phyloP scores from a whole-genome alignment of 2,329 filamentous ascomycete species.

The Phoma sp. region DNA sequence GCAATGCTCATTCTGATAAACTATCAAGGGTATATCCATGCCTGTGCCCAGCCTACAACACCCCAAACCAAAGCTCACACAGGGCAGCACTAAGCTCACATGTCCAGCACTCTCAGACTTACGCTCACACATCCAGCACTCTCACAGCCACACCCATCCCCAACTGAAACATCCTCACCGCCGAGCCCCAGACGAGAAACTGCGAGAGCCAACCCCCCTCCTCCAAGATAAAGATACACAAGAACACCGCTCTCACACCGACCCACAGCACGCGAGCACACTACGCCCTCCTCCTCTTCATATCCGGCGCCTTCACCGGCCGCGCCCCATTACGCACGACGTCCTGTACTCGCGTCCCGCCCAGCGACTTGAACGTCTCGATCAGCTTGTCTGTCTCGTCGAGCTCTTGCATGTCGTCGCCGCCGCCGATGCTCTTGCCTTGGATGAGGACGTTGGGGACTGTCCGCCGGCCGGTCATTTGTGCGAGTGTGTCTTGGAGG shows the following conservation, averaged over 20 bases:
- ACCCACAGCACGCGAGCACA: neutral
- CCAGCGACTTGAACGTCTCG: slow-evolving; percentile 75
- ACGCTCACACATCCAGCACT: no score
- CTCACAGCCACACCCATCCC: neutral
- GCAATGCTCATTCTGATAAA: slow-evolving; percentile 11
- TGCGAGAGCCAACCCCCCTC: neutral
- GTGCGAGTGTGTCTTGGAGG: slow-evolving; percentile 74
- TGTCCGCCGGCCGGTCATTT: slow-evolving; percentile 80
- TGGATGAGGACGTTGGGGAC: slow-evolving; percentile 93
- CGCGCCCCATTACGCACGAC: slow-evolving; percentile 27
- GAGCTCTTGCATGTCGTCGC: slow-evolving; percentile 82
- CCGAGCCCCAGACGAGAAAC: neutral
- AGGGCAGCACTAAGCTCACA: no score
- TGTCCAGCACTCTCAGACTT: no score
- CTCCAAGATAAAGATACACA: neutral
- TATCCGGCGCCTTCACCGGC: neutral
- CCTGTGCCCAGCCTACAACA: slow-evolving; percentile 1
- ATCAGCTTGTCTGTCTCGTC: slow-evolving; percentile 69
- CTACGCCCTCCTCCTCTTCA: slow-evolving; percentile 10
- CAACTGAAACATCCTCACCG: neutral
- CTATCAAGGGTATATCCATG: slow-evolving; percentile 24
- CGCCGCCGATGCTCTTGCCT: slow-evolving; percentile 86
- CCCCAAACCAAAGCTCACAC: neutral
- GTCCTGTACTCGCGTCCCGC: slow-evolving; percentile 68
- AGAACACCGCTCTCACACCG: neutral